Evolutionary conservation across 345 rosid species (phyloP).

Genomic region (Corchorus olitorius): DNA sequence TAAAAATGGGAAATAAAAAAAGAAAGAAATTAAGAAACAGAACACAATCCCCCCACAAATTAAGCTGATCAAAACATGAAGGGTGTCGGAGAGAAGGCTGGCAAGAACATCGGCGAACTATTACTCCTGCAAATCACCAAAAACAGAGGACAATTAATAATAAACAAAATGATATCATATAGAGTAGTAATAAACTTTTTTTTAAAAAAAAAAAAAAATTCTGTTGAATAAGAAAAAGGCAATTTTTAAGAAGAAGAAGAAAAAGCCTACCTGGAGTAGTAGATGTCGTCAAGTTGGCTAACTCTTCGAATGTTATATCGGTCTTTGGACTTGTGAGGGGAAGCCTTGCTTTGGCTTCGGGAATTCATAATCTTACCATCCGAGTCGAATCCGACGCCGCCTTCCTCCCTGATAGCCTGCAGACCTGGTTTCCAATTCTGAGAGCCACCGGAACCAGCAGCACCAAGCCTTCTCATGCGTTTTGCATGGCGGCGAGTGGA

Average conservation of each 20-base stretch:
- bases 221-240: neutral
- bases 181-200: too few species aligned
- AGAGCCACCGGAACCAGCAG: neutral
- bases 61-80: conserved; percentile 33
- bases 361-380: neutral
- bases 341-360: neutral
- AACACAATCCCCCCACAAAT: neutral
- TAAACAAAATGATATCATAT: neutral
- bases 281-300: neutral
- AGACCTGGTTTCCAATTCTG: conserved; percentile 14
- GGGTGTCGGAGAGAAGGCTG: conserved; percentile 38
- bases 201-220: too few species aligned
- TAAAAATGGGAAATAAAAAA: too few species aligned
- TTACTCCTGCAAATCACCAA: conserved; percentile 25
- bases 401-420: conserved; percentile 3
- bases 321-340: neutral
- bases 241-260: neutral
- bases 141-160: neutral
- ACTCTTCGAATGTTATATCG: neutral
- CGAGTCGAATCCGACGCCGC: neutral
- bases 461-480: neutral
- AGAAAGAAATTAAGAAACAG: neutral
- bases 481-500: neutral
- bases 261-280: conserved; percentile 2
- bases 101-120: conserved; percentile 21